phyloP scores from a whole-genome alignment of 768 basidiomycete species.

The Tephrocybe sp. region DNA sequence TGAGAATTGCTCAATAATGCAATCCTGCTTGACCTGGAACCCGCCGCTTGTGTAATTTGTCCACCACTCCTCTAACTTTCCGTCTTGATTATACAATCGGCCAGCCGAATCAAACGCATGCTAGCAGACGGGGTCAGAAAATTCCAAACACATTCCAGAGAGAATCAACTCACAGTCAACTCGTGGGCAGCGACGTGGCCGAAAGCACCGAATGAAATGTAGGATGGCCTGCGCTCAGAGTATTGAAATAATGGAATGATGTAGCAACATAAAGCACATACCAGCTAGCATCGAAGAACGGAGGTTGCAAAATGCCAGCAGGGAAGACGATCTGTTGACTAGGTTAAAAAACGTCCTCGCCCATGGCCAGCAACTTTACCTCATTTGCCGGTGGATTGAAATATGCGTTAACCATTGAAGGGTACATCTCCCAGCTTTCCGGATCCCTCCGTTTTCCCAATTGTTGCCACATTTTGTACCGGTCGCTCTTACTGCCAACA shows the following conservation, averaged over 20 bases:
- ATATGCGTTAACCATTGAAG: constrained; percentile 86
- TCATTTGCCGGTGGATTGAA: constrained; percentile 88
- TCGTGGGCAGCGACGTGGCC: constrained; percentile 94
- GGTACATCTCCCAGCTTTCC: constrained; percentile 86
- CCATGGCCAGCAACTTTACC: constrained; percentile 36
- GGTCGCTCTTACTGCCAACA: constrained; percentile 49
- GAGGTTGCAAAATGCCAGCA: constrained; percentile 91
- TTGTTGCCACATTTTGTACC: constrained; percentile 70
- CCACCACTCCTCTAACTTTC: constrained; percentile 93
- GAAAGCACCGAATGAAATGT: constrained; percentile 90
- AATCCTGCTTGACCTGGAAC: constrained; percentile 81
- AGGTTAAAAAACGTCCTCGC: neutral
- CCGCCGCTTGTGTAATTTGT: constrained; percentile 81
- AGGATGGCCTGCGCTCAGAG: constrained; percentile 65
- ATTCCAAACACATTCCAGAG: neutral
- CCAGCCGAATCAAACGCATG: constrained; percentile 93
- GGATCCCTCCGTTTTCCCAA: constrained; percentile 69
- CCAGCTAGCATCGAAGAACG: constrained; percentile 87
- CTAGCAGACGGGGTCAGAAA: constrained; percentile 32
- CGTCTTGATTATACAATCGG: constrained; percentile 86
- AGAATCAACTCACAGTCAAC: constrained; percentile 59
- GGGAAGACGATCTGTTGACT: constrained; percentile 83
- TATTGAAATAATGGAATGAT: neutral
- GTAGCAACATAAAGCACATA: constrained; percentile 26
- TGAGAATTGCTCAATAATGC: constrained; percentile 92